Base-by-base conservation (phyloP, 225 moss, liverwort and hornwort genomes). In the Ulota crispa region DNA sequence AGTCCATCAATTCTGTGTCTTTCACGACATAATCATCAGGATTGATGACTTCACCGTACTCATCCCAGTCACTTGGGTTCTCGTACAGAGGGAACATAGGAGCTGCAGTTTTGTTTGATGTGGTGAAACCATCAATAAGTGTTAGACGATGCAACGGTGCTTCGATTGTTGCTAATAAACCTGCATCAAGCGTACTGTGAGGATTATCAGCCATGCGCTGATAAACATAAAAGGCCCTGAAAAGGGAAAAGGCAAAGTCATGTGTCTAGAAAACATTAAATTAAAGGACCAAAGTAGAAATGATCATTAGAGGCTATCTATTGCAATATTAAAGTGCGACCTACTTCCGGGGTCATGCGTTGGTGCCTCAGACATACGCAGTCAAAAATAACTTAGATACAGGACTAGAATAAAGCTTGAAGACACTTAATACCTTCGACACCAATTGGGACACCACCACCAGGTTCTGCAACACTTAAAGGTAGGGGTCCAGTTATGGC, bases 1-100 rank as follows among this genome's bases (percentile, higher is more conserved):
- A 92, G 65, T 94, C 99, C 79, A 94, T 83, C 92, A 89, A 83
- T 65, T 99, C 97, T 80, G 90, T 89, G 43, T 94, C 94, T 83
- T 92, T 93, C 32, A 89, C 78, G 14, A 83, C 86, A 83, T 96
- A 96, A 74, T 99, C 96, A 63, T 99, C 93, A 57, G 99, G 94
- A 74, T 93, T 95, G 72, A 99, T 99, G 39, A 99, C 93, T 82
- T 99, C 99, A 56, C 99, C 99, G 81, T 94, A 99, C 78, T 99
- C 99, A 83, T 99, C 99, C 99, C 99, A 99, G 67, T 99, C 99
- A 80, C 91, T 92, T 68, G 89, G 77, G 36, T 89, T 93, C 78
- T 96, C 96, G 57, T 91, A 90, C 37, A 92, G 81, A 62, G 99
- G 96, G 66, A 99, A 99, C 96, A 99, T 99, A 55, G 99, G 94